Conservation (phyloP, 768 basidiomycete genomes). For the Brasilioporus rufonigricans region DNA sequence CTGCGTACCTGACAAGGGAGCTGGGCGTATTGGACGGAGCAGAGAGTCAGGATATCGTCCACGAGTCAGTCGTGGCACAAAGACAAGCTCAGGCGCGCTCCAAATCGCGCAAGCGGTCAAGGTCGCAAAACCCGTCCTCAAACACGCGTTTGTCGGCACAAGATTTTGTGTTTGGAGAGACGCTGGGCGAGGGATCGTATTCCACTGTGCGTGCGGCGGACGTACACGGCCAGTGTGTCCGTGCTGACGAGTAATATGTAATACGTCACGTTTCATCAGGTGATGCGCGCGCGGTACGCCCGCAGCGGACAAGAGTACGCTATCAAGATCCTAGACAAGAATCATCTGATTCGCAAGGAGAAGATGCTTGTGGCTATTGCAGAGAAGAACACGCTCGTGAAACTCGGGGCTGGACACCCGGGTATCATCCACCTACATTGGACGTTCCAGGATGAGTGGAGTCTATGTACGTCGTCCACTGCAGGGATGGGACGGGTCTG, state of each 20-base stretch:
- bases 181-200: constrained; percentile 82
- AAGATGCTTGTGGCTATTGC: constrained; percentile 75
- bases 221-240: not conserved
- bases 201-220: constrained; percentile 58
- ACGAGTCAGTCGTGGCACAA: constrained; percentile 5
- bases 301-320: constrained; percentile 66
- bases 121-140: constrained; percentile 46
- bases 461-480: constrained; percentile 61
- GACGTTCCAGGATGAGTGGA: constrained; percentile 83
- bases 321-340: constrained; percentile 82
- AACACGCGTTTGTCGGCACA: constrained; percentile 46
- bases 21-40: constrained; percentile 41
- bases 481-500: not conserved
- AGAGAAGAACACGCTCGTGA: constrained; percentile 76
- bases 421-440: constrained; percentile 80
- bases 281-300: constrained; percentile 51
- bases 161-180: constrained; percentile 71
- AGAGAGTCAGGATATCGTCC: constrained; percentile 11
- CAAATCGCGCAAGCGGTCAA: constrained; percentile 38
- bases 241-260: constrained; percentile 11
- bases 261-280: constrained; percentile 37
- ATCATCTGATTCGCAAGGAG: constrained; percentile 73
- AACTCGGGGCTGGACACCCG: constrained; percentile 65
- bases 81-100: constrained; percentile 32
- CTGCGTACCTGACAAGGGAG: constrained; percentile 59